Percentiles rank a stretch among this genome's conserved stretches.
Conservation (phyloP, 768 basidiomycete species). For the Baorangia bicolor region DNA sequence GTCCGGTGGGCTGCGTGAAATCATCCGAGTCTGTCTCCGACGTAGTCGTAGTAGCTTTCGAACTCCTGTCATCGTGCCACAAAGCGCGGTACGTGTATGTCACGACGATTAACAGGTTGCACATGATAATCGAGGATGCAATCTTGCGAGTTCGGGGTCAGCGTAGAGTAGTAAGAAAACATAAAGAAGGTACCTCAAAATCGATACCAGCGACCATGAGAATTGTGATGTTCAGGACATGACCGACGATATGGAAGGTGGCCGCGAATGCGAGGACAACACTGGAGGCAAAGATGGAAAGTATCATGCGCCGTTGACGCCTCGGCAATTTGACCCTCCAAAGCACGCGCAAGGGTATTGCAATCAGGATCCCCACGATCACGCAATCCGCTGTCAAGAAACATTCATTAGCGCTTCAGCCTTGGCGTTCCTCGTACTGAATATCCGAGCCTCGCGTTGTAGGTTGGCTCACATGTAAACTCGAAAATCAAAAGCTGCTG, state of each 20-base stretch:
- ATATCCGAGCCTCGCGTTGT: not conserved
- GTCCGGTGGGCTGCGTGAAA: not conserved
- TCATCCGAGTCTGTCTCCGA: slow-evolving; percentile 4
- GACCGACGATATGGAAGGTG: slow-evolving; percentile 5
- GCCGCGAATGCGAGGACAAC: slow-evolving; percentile 11
- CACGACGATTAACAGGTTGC: slow-evolving; percentile 18
- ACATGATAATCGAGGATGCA: slow-evolving; percentile 10
- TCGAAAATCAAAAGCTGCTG: not conserved
- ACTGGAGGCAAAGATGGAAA: slow-evolving; percentile 17
- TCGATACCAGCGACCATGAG: not conserved
- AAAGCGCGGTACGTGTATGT: slow-evolving; percentile 14
- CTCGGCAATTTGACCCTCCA: slow-evolving; percentile 16
- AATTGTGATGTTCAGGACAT: not conserved
- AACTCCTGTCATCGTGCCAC: not conserved
- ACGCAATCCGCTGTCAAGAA: slow-evolving; percentile 8
- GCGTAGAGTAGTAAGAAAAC: not conserved
- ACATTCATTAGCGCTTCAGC: not conserved
- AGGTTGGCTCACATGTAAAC: slow-evolving; percentile 5
- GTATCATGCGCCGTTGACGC: slow-evolving; percentile 18
- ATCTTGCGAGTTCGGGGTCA: not conserved
- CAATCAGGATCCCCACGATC: slow-evolving; percentile 9
- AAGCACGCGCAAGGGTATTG: slow-evolving; percentile 13
- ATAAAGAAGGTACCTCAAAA: slow-evolving; percentile 2
- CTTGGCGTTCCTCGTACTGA: not conserved
- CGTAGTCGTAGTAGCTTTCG: not conserved